Base-by-base conservation (phyloP, 2,329 filamentous ascomycete genomes). In the Beauveria sp. region DNA sequence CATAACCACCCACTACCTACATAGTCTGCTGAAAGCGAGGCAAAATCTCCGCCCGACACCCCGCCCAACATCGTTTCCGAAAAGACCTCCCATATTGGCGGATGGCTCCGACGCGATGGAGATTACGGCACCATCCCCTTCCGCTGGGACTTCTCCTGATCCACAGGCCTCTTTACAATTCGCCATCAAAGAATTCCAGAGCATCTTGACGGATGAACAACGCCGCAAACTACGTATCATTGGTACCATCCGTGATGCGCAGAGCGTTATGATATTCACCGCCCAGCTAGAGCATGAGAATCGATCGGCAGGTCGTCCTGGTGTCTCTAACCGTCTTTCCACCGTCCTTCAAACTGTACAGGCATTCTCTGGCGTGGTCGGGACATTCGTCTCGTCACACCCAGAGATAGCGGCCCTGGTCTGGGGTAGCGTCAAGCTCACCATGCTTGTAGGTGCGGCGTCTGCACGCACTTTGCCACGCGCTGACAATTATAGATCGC, bases 341-440 rank as follows among this genome's bases (percentile, higher is more conserved):
- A 18, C 34, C 34, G 51, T 43, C 1, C 51, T 54, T 28, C 20
- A 54, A n/a, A 28, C 72, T 7, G 67, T 77, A 5, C 72, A 73
- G 18, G 67, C 71, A 1, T 78, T 78, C 58, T 73, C 72, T 6
- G 51, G 66, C 18, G 58, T 77, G 16, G 59, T 77, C 2, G 71
- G 73, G 20, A 75, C 71, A 1, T 73, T 73, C n/a, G 70, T 74
- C 26, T 74, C 73, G 1, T 71, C 74, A 0, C 64, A 76, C 58
- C 71, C 71, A 1, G 65, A 68, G 24, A 72, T 76, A 26, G 72
- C 77, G 7, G 74, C 73, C 4, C 65, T 78, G 2, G 69, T 79
- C 22, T 79, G 76, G 78, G 77, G 77, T 1, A 76, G 72, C 47
- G 66, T 78, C 3, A 75, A 74, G 62, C 63, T 79, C n/a, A 72